Conservation (phyloP, 1,284 basidiomycete species). For the Puccinia sorghi region DNA sequence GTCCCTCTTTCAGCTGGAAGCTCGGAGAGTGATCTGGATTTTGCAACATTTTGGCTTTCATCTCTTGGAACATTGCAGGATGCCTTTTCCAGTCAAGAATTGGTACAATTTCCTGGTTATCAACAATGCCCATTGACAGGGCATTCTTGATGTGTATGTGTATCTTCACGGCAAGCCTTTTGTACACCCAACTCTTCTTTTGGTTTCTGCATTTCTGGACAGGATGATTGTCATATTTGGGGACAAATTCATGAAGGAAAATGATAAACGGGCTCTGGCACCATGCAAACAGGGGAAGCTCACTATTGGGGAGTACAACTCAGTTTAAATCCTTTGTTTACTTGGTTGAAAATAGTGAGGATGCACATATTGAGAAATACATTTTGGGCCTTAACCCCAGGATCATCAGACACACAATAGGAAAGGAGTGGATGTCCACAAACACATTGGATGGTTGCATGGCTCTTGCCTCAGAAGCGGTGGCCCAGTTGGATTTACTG, state of each 20-base stretch:
- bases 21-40: not conserved
- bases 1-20: too few relatives aligned
- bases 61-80: not conserved
- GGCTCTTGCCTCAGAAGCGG: not conserved
- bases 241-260: not conserved
- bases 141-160: not conserved
- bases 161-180: not conserved
- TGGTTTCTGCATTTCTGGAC: not conserved
- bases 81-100: not conserved
- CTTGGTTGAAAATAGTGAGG: slow-evolving; percentile 13
- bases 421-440: not conserved
- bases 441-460: not conserved
- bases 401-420: not conserved
- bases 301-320: slow-evolving; percentile 25
- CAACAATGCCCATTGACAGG: not conserved
- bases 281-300: not conserved
- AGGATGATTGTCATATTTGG: not conserved
- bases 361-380: not conserved
- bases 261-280: not conserved
- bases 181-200: not conserved
- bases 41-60: not conserved
- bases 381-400: not conserved
- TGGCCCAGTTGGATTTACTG: not conserved
- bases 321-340: slow-evolving; percentile 15
- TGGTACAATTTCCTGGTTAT: slow-evolving; percentile 1